Evolutionary conservation across 805 yeast species (phyloP), one percentile per base, ranked within the genome.

Genomic region (Maudiozyma bulderi): DNA sequence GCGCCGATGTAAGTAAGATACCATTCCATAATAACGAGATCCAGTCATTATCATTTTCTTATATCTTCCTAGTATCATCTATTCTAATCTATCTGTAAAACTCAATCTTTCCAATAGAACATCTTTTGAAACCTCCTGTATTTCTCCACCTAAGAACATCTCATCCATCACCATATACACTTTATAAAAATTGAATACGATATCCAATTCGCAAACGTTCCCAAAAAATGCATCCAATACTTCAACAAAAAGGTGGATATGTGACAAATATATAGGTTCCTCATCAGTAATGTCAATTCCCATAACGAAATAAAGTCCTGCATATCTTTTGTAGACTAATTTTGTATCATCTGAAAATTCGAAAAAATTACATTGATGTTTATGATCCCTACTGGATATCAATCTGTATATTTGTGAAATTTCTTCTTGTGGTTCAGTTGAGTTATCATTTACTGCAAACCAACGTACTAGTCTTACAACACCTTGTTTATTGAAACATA

Each of bases 401-500:
- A 87, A 69, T 50, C 89, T 74, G 67, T 90, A 96, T 10, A 88
- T 81, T 41, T 85, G 62, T 8, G 62, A 58, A 20, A 65, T 62
- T 30, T 52, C 49, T 13, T 56, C 62, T 40, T 58, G 64, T 44
- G 70, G 68, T 38, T 67, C 69, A 5, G 39, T 14, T 8, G 44
- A 45, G 11, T 33, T 34, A 6, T 45, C 50, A 15, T 41, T 43
- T 13, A 35, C 49, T 15, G 57, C 62, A 61, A 76, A 91, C 90
- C 95, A 90, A 64, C 88, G 84, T 7, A 86, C 82, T 13, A 91
- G 69, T 51, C 99, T 77, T 26, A 91, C 80, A 55, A 86, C 86
- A n/a, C 99, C 98, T 68, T 91, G 97, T 50, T 96, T 76, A 64
- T 91, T 91, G 64, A 91, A 81, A 43, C 91, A 84, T 40, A 90